Conservation (phyloP, 129 eudicot genomes). For the Deinandra increscens region DNA sequence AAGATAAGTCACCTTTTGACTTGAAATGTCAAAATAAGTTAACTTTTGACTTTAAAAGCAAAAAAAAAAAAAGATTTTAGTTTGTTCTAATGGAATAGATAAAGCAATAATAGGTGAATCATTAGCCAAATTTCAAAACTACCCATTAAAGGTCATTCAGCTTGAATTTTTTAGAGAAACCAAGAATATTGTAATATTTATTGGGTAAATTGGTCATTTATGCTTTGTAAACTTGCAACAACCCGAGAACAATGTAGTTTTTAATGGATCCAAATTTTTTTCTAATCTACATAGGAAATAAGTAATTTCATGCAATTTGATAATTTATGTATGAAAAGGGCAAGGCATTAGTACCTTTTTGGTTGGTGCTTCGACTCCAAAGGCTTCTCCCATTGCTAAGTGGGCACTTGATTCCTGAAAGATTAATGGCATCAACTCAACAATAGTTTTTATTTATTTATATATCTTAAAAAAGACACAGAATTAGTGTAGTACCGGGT, state of each 20-base stretch:
- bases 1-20: conserved; percentile 6
- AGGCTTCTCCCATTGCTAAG: conserved; percentile 95
- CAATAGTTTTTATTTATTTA: not conserved
- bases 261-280: not conserved
- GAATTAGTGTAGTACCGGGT: conserved; percentile 59
- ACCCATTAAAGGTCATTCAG: conserved; percentile 3
- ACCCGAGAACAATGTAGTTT: not conserved
- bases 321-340: not conserved
- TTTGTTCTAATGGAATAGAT: not conserved
- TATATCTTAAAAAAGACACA: not conserved
- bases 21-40: not conserved
- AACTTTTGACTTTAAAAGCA: too few species aligned
- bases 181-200: not conserved
- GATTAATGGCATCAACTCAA: conserved; percentile 16
- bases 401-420: conserved; percentile 85
- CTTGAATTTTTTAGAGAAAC: not conserved
- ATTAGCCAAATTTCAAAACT: conserved; percentile 10
- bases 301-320: not conserved
- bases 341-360: conserved; percentile 38
- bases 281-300: not conserved
- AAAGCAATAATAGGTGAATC: not conserved
- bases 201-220: not conserved
- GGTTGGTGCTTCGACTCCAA: conserved; percentile 61
- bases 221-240: not conserved
- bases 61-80: not conserved